These are phyloP conservation scores for Epichloe festucae DNA, from an alignment of 2,329 filamentous ascomycete genomes.

Conservation along the genomic window DNA sequence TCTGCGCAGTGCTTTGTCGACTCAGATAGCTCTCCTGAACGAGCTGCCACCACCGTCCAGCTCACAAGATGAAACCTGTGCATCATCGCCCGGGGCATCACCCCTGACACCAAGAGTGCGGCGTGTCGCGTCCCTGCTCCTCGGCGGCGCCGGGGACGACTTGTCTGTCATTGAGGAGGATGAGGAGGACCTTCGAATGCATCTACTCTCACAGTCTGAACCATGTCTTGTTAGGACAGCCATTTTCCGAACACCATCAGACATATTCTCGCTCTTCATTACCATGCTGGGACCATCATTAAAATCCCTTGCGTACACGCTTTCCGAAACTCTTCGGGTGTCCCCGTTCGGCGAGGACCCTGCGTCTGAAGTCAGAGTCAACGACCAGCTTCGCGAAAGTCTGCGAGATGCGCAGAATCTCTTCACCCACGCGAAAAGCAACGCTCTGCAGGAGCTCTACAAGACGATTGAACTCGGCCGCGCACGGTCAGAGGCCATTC, in stretches of 20 bases:
- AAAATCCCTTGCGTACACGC: conserved; percentile 85
- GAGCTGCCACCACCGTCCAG: conserved; percentile 33
- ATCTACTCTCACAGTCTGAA: conserved; percentile 16
- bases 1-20: conserved; percentile 74
- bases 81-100: conserved; percentile 8
- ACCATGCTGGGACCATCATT: conserved; percentile 80
- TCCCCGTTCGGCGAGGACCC: conserved; percentile 64
- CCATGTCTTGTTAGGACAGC: conserved; percentile 17
- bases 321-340: conserved; percentile 79
- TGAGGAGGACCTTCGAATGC: conserved; percentile 25
- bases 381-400: conserved; percentile 69
- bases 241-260: conserved; percentile 49
- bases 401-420: conserved; percentile 67
- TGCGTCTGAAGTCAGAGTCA: conserved; percentile 56
- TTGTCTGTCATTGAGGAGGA: conserved; percentile 52
- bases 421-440: conserved; percentile 62
- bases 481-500: conserved; percentile 56
- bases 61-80: neutral
- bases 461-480: conserved; percentile 61
- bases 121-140: conserved; percentile 17
- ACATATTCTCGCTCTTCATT: conserved; percentile 90
- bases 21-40: conserved; percentile 74
- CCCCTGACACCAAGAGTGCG: conserved; percentile 14
- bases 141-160: conserved; percentile 31
- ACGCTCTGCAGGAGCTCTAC: conserved; percentile 70